These are phyloP conservation scores for Colletotrichum orchidophilum DNA, from an alignment of 2,329 filamentous ascomycete species.

Conservation along the genomic window DNA sequence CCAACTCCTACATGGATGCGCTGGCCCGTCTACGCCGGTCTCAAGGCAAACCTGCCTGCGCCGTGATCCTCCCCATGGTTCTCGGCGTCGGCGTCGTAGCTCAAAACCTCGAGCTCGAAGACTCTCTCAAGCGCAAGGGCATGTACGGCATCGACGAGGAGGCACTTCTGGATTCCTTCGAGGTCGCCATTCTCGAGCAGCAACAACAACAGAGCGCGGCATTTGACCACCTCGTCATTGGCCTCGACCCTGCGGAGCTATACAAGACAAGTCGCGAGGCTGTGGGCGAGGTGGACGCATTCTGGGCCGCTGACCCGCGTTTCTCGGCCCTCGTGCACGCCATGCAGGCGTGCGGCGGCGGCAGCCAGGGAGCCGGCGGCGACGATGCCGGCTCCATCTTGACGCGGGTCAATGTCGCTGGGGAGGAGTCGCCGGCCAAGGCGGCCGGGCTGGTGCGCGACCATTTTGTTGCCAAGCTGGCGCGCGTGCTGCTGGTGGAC, in stretches of 20 bases:
- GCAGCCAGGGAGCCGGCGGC: constrained; percentile 9
- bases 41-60: constrained; percentile 26
- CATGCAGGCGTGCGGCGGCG: constrained; percentile 22
- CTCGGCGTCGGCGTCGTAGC: constrained; percentile 41
- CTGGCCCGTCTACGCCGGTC: not conserved
- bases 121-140: constrained; percentile 7
- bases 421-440: constrained; percentile 16
- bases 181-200: constrained; percentile 30
- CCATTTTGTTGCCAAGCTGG: constrained; percentile 35
- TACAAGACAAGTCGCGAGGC: constrained; percentile 31
- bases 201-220: not conserved
- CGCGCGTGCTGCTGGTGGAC: constrained; percentile 37
- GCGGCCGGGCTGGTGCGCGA: constrained; percentile 29
- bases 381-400: constrained; percentile 23
- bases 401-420: constrained; percentile 28
- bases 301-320: constrained; percentile 41
- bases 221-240: constrained; percentile 39
- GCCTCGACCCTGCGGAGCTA: constrained; percentile 37
- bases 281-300: constrained; percentile 27
- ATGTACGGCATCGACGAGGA: constrained; percentile 32
- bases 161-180: constrained; percentile 33
- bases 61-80: constrained; percentile 43
- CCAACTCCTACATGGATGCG: constrained; percentile 6
- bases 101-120: constrained; percentile 33
- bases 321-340: constrained; percentile 35